Evolutionary conservation across 257 asterid genomes (phyloP), one percentile per base, ranked within the genome.

Genomic region (Solanum acaule): DNA sequence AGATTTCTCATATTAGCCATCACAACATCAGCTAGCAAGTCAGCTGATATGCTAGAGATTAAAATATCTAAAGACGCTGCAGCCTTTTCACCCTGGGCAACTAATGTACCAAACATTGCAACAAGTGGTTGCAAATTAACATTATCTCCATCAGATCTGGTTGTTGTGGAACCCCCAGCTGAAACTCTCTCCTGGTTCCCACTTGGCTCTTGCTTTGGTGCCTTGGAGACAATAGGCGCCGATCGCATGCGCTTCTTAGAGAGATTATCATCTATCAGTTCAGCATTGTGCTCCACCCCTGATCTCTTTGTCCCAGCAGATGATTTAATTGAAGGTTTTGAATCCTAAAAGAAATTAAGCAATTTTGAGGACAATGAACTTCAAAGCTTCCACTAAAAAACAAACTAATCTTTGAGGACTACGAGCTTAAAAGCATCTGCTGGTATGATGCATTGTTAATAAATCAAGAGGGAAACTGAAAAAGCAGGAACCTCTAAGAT

Each of bases 61-160:
- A 97, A 96, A 92, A 97, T 96, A 92, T 96, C 99, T 90, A 96
- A 89, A 29, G 96, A 92, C 72, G 94, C 93, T 88, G 89, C 94
- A 1, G 98, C 98, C 89, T 94, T 95, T 90, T 96, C 99, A 89
- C 99, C 99, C 95, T 95, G 99, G 87, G 98, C 99, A 92, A 93
- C 98, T 91, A 96, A 91, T 61, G 92, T 94, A 86, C 96, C 94
- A 92, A 97, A 97, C 99, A 97, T 96, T 65, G 98, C 96, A 88
- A 97, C 98, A 91, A 96, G 98, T 92, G 94, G 99, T 93, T 93
- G 98, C 71, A 95, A 98, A 65, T 98, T 95, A 84, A 97, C 98
- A 92, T 92, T 94, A 84, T 95, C 98, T 86, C 87, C 91, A 90
- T 90, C 95, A 73, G 92, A 70, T 89, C 88, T 88, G 42, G 89